phyloP scores from a whole-genome alignment of 345 rosid species.

The Syzygium oleosum region DNA sequence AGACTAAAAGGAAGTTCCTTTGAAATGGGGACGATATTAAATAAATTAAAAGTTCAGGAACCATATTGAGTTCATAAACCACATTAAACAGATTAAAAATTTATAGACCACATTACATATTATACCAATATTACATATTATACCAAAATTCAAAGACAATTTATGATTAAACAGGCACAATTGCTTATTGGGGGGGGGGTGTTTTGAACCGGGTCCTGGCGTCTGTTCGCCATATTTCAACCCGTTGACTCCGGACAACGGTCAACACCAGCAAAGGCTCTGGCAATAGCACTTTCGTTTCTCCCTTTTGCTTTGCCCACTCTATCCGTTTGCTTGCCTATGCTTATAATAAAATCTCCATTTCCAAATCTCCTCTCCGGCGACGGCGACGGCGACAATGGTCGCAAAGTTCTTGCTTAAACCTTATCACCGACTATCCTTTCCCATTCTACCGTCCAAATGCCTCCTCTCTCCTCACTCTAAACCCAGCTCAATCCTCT shows the following conservation, averaged over 20 bases:
- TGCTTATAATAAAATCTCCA: neutral
- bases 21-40: no score
- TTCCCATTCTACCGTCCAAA: neutral
- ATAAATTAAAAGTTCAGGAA: no score
- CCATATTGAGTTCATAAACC: no score
- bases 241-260: neutral
- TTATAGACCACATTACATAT: no score
- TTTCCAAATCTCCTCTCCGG: neutral
- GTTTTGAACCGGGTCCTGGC: neutral
- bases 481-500: neutral
- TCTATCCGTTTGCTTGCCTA: neutral
- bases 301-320: neutral
- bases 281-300: neutral
- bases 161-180: neutral
- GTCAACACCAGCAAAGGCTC: neutral
- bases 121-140: no score
- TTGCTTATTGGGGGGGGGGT: no score
- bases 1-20: no score
- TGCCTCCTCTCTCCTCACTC: neutral
- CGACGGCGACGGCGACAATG: slow-evolving; percentile 10
- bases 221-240: neutral
- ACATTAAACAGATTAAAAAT: no score
- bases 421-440: neutral
- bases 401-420: slow-evolving; percentile 31
- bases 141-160: no score